Evolutionary conservation across 352 stramenopile genomes (phyloP).

Genomic region (Pythium apleroticum): DNA sequence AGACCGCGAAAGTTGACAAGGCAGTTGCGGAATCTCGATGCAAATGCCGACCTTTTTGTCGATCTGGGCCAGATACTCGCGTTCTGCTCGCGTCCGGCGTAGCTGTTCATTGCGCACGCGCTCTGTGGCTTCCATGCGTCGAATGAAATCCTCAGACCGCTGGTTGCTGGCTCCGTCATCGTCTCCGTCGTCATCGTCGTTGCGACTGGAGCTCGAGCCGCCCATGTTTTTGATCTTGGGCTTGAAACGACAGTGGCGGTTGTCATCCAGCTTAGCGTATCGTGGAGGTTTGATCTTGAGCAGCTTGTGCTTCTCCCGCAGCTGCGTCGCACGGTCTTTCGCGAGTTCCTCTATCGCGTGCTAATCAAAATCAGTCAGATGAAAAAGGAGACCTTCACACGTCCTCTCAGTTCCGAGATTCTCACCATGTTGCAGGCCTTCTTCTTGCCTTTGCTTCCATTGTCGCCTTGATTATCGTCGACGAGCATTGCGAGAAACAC

Average conservation of each 20-base stretch:
- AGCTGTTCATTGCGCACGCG: slow-evolving; percentile 55
- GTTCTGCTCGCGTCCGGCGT: slow-evolving; percentile 59
- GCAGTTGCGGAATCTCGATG: no score
- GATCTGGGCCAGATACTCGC: slow-evolving; percentile 48
- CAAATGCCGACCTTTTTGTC: slow-evolving; percentile 86
- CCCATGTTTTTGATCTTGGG: slow-evolving; percentile 35
- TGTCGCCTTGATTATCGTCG: slow-evolving; percentile 19
- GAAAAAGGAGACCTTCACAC: slow-evolving; percentile 8
- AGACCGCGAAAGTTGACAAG: not conserved
- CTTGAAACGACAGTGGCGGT: slow-evolving; percentile 53
- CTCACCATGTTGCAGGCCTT: slow-evolving; percentile 36
- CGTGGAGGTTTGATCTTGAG: slow-evolving; percentile 22
- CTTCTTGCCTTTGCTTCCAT: not conserved
- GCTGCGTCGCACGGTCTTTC: slow-evolving; percentile 40
- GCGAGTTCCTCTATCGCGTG: slow-evolving; percentile 50
- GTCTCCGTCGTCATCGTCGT: slow-evolving; percentile 44
- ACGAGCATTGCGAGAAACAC: slow-evolving; percentile 62
- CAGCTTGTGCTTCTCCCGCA: slow-evolving; percentile 35
- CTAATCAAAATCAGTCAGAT: slow-evolving; percentile 11
- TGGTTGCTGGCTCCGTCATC: slow-evolving; percentile 33
- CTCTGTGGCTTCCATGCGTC: slow-evolving; percentile 71
- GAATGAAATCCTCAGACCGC: slow-evolving; percentile 62
- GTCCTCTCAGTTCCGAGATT: not conserved
- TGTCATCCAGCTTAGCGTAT: slow-evolving; percentile 63
- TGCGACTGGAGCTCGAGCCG: slow-evolving; percentile 17